Conservation (phyloP, 1,139 yeast genomes). For the Diutina mesorugosa region DNA sequence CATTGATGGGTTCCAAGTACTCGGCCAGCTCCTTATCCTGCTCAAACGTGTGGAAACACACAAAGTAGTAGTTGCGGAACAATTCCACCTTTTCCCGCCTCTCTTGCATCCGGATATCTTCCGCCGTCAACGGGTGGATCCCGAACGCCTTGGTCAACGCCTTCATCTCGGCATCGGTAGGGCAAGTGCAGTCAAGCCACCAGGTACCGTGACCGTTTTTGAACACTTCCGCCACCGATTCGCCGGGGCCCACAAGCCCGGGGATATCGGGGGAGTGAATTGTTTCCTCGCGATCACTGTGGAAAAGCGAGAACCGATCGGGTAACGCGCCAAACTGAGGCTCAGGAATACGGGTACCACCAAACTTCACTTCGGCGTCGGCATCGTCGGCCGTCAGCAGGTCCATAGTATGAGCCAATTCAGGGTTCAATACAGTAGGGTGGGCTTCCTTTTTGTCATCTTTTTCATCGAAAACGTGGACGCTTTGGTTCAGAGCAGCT, state of each 20-base stretch:
- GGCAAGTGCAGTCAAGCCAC: slow-evolving; percentile 70
- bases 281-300: slow-evolving; percentile 73
- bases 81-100: slow-evolving; percentile 77
- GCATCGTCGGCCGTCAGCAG: neutral
- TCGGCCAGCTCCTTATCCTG: slow-evolving; percentile 68
- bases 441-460: neutral
- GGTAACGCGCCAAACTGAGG: neutral
- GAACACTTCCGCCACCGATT: slow-evolving; percentile 55
- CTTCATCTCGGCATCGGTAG: slow-evolving; percentile 59
- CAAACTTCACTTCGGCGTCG: slow-evolving; percentile 1
- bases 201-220: slow-evolving; percentile 48
- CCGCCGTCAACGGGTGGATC: slow-evolving; percentile 77
- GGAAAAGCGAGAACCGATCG: slow-evolving; percentile 64
- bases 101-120: slow-evolving; percentile 77
- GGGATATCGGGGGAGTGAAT: slow-evolving; percentile 82
- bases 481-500: neutral
- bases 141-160: slow-evolving; percentile 59
- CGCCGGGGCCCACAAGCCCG: slow-evolving; percentile 52
- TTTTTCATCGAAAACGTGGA: neutral
- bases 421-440: neutral
- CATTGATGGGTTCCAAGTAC: slow-evolving; percentile 76
- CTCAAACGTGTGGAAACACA: slow-evolving; percentile 74
- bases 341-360: neutral
- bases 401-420: neutral
- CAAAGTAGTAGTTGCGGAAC: slow-evolving; percentile 63